Conservation (phyloP, 805 yeast species). For the Pichia paraexigua region DNA sequence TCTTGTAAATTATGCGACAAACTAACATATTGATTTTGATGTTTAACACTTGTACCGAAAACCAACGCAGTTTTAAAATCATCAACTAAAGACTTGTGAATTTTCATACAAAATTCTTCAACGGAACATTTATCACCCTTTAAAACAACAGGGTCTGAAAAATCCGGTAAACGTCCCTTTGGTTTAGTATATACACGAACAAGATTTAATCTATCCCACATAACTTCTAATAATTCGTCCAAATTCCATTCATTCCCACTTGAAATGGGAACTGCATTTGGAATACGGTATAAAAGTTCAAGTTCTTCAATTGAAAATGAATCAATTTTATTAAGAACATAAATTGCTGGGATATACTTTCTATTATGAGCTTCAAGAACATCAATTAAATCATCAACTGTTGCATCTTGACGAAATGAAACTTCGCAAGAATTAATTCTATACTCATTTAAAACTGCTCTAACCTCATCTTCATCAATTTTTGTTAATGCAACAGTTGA, state of each 20-base stretch:
- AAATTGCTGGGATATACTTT: slow-evolving; percentile 90
- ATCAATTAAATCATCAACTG: slow-evolving; percentile 94
- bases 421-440: slow-evolving; percentile 93
- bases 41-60: slow-evolving; percentile 90
- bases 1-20: slow-evolving; percentile 76
- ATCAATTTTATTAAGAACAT: slow-evolving; percentile 93
- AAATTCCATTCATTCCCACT: slow-evolving; percentile 96
- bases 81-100: slow-evolving; percentile 88
- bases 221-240: slow-evolving; percentile 85
- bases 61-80: slow-evolving; percentile 92
- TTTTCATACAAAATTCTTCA: slow-evolving; percentile 93
- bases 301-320: slow-evolving; percentile 90
- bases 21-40: slow-evolving; percentile 96
- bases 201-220: slow-evolving; percentile 90
- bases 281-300: slow-evolving; percentile 83
- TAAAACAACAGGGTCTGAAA: slow-evolving; percentile 88
- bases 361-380: slow-evolving; percentile 85
- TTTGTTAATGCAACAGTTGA: slow-evolving; percentile 89
- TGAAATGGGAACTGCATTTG: slow-evolving; percentile 95
- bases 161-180: slow-evolving; percentile 90
- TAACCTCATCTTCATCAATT: slow-evolving; percentile 84
- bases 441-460: slow-evolving; percentile 95
- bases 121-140: slow-evolving; percentile 76
- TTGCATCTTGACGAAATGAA: slow-evolving; percentile 95
- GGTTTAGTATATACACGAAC: slow-evolving; percentile 98